Evolutionary conservation across 2,329 filamentous ascomycete species (phyloP).

Genomic region (Didymella keratinophila): DNA sequence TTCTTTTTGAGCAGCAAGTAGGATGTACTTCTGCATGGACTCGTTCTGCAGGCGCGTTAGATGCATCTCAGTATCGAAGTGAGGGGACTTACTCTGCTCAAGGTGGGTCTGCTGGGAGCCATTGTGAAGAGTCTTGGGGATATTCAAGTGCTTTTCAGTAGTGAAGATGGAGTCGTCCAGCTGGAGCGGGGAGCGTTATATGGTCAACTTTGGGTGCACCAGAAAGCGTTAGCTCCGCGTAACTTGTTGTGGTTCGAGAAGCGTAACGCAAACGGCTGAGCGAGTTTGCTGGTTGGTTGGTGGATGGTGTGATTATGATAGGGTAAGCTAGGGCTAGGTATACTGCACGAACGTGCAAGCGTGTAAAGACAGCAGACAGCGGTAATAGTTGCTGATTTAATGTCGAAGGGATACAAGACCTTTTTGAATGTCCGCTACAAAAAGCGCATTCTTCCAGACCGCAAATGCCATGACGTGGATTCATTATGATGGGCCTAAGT

Average conservation of each 20-base stretch:
- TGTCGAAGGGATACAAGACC: constrained; percentile 4
- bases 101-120: constrained; percentile 32
- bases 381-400: constrained; percentile 5
- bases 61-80: neutral
- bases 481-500: constrained; percentile 19
- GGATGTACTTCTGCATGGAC: constrained; percentile 51
- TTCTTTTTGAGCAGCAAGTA: constrained; percentile 53
- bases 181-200: constrained; percentile 28
- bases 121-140: constrained; percentile 20
- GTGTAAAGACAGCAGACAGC: constrained; percentile 8
- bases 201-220: constrained; percentile 11
- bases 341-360: constrained; percentile 26
- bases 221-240: constrained; percentile 26
- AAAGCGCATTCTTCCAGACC: constrained; percentile 28
- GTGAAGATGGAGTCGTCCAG: constrained; percentile 4
- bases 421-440: constrained; percentile 23
- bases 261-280: constrained; percentile 22
- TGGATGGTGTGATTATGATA: constrained; percentile 25
- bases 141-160: constrained; percentile 1
- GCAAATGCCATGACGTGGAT: constrained; percentile 40
- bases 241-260: constrained; percentile 20
- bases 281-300: constrained; percentile 23
- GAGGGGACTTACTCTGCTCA: constrained; percentile 32
- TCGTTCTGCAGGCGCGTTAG: constrained; percentile 36
- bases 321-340: constrained; percentile 24